Evolutionary conservation across 257 asterid genomes (phyloP), one percentile per base, ranked within the genome.

Genomic region (Solanum clarkiae): DNA sequence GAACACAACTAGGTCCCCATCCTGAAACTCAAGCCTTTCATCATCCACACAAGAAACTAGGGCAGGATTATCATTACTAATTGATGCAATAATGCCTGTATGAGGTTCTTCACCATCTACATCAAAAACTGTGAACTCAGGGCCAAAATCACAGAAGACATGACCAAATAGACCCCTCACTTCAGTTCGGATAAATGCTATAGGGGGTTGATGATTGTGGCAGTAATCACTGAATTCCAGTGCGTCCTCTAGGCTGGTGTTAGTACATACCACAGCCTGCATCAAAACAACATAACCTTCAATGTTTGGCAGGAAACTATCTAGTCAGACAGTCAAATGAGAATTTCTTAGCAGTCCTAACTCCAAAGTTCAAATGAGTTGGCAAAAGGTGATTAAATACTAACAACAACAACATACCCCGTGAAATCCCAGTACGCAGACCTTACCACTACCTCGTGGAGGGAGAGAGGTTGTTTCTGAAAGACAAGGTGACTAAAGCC

Each of bases 21-120:
- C 99, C 89, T 95, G 93, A 89, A 95, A 95, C 90, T 95, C 99
- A 36, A 95, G 95, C 91, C 99, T 93, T 89, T 95, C 99, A 90
- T 95, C 99, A 72, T 94, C 99, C 89, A 95, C 99, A 80, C 97
- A 95, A 9, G 94, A 89, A 89, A 95, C 95, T 75, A 94, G 93
- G 80, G 98, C 95, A 82, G 97, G 94, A 84, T 92, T 95, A 83
- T 92, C 99, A 59, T 94, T 94, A 86, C 96, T 91, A 87, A 95
- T 88, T 45, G 99, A 95, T 32, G 98, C 99, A 84, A 95, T 94
- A 49, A 95, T 95, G 74, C 98, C 99, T 0, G 98, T 91, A 85
- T 93, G 99, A 87, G 99, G 98, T 85, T 93, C 99, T 86, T 95
- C 96, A 16, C 99, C 99, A 88, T 95, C 98, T 29, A 95, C 97